Conservation (phyloP, 306 rosid species). For the Cicer arietinum region DNA sequence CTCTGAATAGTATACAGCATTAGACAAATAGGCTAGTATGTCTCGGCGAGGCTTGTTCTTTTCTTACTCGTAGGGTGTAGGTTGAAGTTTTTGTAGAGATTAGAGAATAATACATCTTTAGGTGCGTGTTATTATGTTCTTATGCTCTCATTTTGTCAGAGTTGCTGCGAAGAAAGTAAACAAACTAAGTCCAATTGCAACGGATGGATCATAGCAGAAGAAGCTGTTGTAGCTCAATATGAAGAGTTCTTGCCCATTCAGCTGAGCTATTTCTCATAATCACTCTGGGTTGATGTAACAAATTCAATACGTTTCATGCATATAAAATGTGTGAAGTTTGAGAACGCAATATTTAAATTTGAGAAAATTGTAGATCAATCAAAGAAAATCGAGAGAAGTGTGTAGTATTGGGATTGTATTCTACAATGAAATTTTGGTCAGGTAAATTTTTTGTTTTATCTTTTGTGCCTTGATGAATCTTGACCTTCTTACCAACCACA, state of each 20-base stretch:
- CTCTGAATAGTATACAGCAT: not conserved
- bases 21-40: not conserved
- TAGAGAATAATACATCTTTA: not conserved
- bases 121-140: slow-evolving; percentile 6
- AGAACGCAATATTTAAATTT: not conserved
- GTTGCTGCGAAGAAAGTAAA: slow-evolving; percentile 54
- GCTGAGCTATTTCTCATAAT: slow-evolving; percentile 49
- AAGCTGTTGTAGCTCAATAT: slow-evolving; percentile 65
- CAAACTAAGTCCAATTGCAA: slow-evolving; percentile 43
- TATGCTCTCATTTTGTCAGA: slow-evolving; percentile 51
- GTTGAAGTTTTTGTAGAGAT: not conserved
- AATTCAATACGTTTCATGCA: slow-evolving; percentile 12
- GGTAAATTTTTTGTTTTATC: slow-evolving; percentile 8
- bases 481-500: not conserved
- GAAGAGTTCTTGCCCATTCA: slow-evolving; percentile 55
- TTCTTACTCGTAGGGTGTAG: slow-evolving; percentile 7
- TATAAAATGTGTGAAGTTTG: not conserved
- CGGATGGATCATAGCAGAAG: slow-evolving; percentile 75
- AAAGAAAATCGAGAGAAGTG: not conserved
- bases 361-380: slow-evolving; percentile 4
- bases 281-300: not conserved
- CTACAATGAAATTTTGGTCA: slow-evolving; percentile 22
- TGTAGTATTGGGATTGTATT: slow-evolving; percentile 24
- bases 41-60: slow-evolving; percentile 14
- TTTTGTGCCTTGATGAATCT: not conserved